These are phyloP conservation scores for Heimioporus sp. DNA, from an alignment of 768 basidiomycete species.

Conservation along the genomic window DNA sequence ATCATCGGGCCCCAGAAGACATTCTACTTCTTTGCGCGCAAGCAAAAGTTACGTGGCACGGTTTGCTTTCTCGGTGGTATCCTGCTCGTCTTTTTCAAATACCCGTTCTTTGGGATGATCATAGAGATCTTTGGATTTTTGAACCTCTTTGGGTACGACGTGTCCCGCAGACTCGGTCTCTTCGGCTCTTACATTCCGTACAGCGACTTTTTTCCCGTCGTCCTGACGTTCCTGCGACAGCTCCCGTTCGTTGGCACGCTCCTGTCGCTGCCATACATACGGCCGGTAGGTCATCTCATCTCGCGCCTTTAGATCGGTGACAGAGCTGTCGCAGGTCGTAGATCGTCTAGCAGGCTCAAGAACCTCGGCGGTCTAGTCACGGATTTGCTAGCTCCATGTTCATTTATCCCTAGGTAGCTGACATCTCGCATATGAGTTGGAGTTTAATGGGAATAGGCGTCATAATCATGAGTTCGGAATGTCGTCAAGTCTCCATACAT, in stretches of 20 bases:
- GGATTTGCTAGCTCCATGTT: background rate
- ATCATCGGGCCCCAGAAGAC: conserved; percentile 98
- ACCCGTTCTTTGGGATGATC: conserved; percentile 91
- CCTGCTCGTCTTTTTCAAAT: conserved; percentile 90
- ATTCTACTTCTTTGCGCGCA: conserved; percentile 96
- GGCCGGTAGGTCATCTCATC: conserved; percentile 52
- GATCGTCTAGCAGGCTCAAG: conserved; percentile 81
- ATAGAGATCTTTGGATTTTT: conserved; percentile 97
- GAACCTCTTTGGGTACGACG: conserved; percentile 87
- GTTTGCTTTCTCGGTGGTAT: conserved; percentile 88
- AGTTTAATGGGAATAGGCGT: conserved; percentile 15
- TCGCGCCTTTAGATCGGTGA: conserved; percentile 4
- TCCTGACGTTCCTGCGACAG: conserved; percentile 94
- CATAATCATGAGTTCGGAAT: background rate
- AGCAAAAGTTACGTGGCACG: conserved; percentile 91
- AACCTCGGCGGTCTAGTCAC: conserved; percentile 62
- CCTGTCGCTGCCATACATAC: conserved; percentile 84
- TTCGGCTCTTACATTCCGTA: background rate
- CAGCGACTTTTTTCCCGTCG: conserved; percentile 99
- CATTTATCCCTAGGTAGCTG: conserved; percentile 6
- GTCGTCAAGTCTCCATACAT: conserved; percentile 3
- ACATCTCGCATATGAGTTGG: conserved; percentile 6
- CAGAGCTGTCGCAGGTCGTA: conserved; percentile 48
- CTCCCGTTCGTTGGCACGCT: conserved; percentile 88
- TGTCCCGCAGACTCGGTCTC: background rate